phyloP scores from a whole-genome alignment of 441 rosid species.

The Adansonia grandidieri region DNA sequence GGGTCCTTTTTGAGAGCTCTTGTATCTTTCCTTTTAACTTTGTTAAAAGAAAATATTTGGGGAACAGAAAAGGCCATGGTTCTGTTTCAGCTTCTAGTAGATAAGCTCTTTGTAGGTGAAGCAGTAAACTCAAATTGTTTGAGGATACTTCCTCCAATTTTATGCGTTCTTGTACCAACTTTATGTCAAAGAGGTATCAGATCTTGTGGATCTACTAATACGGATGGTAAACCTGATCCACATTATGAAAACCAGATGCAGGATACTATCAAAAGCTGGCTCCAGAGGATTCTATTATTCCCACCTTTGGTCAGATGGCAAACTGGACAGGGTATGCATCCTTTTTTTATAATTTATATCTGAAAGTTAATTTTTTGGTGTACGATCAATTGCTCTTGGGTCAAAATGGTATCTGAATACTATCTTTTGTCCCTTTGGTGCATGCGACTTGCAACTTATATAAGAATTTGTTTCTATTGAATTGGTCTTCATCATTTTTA shows the following conservation, averaged over 20 bases:
- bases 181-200: slow-evolving; percentile 43
- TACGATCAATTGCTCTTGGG: not conserved
- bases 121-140: slow-evolving; percentile 65
- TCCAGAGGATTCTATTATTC: slow-evolving; percentile 60
- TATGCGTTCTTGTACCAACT: slow-evolving; percentile 55
- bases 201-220: slow-evolving; percentile 36
- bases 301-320: slow-evolving; percentile 77
- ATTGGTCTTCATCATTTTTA: not conserved
- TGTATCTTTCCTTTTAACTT: slow-evolving; percentile 58
- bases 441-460: not conserved
- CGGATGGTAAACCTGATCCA: slow-evolving; percentile 34
- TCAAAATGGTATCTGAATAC: not conserved
- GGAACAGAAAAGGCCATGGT: slow-evolving; percentile 61
- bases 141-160: slow-evolving; percentile 69
- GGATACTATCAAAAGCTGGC: slow-evolving; percentile 68
- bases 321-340: slow-evolving; percentile 59
- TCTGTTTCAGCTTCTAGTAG: slow-evolving; percentile 59
- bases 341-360: not conserved
- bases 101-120: slow-evolving; percentile 83
- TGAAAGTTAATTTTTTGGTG: slow-evolving; percentile 10
- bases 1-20: slow-evolving; percentile 90
- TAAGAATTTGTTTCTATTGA: not conserved
- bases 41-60: slow-evolving; percentile 78
- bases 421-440: slow-evolving; percentile 7
- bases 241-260: slow-evolving; percentile 48